Conservation (phyloP, 352 stramenopile species). For the Pythium dissimile region DNA sequence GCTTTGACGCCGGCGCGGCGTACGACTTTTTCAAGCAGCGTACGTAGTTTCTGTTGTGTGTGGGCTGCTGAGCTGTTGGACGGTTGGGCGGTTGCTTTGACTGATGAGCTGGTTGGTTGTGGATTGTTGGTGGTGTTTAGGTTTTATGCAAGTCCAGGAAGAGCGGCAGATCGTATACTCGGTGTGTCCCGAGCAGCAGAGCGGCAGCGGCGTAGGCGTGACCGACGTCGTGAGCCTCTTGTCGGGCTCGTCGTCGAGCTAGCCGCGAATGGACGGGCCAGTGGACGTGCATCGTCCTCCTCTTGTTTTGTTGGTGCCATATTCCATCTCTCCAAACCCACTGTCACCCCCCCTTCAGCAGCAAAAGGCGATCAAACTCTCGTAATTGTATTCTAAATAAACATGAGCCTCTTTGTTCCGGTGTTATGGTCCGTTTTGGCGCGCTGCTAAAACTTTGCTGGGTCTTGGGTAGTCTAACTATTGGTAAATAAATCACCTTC, state of each 20-base stretch:
- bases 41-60: conserved; percentile 29
- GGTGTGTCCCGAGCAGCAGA: conserved; percentile 16
- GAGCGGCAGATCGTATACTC: conserved; percentile 22
- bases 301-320: background rate
- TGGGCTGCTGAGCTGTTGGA: background rate
- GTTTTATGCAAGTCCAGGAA: conserved; percentile 25
- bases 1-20: conserved; percentile 49
- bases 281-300: background rate
- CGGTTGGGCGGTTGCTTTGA: too few relatives aligned
- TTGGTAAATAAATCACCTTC: too few relatives aligned
- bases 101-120: too few relatives aligned
- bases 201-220: conserved; percentile 3
- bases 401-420: background rate
- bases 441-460: background rate
- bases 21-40: conserved; percentile 74
- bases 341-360: too few relatives aligned
- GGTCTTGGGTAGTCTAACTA: too few relatives aligned
- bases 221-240: conserved; percentile 16
- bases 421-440: background rate
- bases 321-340: background rate
- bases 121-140: background rate
- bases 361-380: background rate
- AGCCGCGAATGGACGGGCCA: too few relatives aligned
- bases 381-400: background rate
- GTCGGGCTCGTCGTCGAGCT: background rate